Evolutionary conservation across 306 rosid genomes (phyloP).

Genomic region (Vigna mungo): DNA sequence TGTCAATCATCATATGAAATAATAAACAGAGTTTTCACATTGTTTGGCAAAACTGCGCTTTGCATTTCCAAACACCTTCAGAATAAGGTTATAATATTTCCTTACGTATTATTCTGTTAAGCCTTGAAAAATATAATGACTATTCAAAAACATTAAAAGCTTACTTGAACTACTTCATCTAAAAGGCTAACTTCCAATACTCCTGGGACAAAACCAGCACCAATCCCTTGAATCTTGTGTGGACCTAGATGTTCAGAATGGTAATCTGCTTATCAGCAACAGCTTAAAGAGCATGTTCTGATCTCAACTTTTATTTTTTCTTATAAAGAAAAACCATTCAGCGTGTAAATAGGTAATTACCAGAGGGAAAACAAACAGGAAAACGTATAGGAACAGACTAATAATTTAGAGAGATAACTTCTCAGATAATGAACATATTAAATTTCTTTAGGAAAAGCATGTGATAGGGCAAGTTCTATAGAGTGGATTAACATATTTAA

Average conservation of each 20-base stretch:
- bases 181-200: slow-evolving; percentile 65
- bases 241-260: slow-evolving; percentile 57
- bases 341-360: not conserved
- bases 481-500: too few species aligned
- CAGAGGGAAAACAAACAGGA: not conserved
- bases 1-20: not conserved
- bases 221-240: slow-evolving; percentile 83
- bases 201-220: slow-evolving; percentile 71
- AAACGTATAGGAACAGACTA: not conserved
- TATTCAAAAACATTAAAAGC: slow-evolving; percentile 30
- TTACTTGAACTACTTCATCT: slow-evolving; percentile 67
- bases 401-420: too few species aligned
- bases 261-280: slow-evolving; percentile 22
- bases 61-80: not conserved
- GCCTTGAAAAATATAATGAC: slow-evolving; percentile 1
- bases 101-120: not conserved
- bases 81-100: not conserved
- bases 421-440: too few species aligned
- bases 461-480: too few species aligned
- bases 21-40: not conserved
- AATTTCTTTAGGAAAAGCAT: too few species aligned
- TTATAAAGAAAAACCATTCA: not conserved
- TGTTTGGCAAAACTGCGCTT: not conserved
- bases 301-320: not conserved
- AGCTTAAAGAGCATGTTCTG: slow-evolving; percentile 11